Evolutionary conservation across 331 rosid genomes (phyloP), one percentile per base, ranked within the genome.

Genomic region (Quercus phellos): DNA sequence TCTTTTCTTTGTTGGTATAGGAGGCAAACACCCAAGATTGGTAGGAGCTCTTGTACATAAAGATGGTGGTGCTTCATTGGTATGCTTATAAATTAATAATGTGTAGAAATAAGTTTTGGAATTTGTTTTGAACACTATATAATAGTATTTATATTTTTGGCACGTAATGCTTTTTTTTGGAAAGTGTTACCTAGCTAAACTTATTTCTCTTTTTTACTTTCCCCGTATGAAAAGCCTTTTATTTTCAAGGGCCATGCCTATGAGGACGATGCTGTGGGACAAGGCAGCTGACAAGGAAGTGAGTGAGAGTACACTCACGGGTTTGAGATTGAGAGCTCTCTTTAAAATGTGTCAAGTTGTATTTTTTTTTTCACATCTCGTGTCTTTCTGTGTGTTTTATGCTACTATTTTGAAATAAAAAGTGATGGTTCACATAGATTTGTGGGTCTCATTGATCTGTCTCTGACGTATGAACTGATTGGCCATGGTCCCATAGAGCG

Each of bases 41-140:
- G 51, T 75, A 72, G 83, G 83, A 56, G 58, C 79, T 54, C 75
- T 77, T 86, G 90, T 92, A 85, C 61, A 92, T 87, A 90, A 70
- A 66, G 10, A 82, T 76, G 85, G 68, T 84, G 64, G 70, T 86
- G 84, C 79, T 79, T 82, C 77, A 55, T 64, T 79, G 61, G 72
- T 85, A 66, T 78, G 79, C 86, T 80, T 70, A 77, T 67, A 73
- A 74, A 38, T 68, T 70, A 78, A 83, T 80, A 29, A 71, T 79
- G 82, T 84, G 88, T 75, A 85, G 75, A 86, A 88, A 67, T 85
- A 85, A 79, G 70, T 77, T 84, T 78, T 80, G 72, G 75, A 77
- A 29, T 84, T 81, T 66, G 64, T 74, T 85, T 81, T 61, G 63
- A 70, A 67, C 72, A 21, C n/a, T 77, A 63, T 35, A 38, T 7